A percentile compares a stretch with the other conserved stretches of the same genome.
These are phyloP conservation scores for Stylosanthes scabra DNA, from an alignment of 331 rosid genomes.

Conservation along the genomic window DNA sequence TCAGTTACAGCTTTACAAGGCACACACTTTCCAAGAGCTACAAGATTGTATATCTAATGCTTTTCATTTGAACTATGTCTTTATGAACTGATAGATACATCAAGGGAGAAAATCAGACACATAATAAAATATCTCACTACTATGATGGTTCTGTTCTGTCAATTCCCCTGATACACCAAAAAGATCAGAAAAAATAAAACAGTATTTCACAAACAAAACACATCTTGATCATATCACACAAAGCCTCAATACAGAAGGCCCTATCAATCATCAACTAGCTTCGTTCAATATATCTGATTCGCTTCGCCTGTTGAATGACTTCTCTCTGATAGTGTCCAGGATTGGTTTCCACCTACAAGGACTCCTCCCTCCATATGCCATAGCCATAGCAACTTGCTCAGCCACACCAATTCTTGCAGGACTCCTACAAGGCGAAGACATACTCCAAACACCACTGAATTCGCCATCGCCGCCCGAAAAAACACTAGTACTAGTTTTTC, in stretches of 20 bases:
- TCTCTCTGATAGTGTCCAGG: conserved; percentile 82
- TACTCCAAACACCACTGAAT: conserved; percentile 35
- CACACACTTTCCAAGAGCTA: conserved; percentile 3
- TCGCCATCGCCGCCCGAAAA: conserved; percentile 23
- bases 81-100: conserved; percentile 28
- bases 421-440: conserved; percentile 50
- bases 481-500: neutral
- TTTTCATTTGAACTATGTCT: conserved; percentile 23
- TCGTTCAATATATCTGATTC: conserved; percentile 63
- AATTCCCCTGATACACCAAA: conserved; percentile 6
- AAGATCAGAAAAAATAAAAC: conserved; percentile 11
- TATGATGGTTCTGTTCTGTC: neutral
- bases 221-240: conserved; percentile 33
- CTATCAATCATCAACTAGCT: conserved; percentile 28
- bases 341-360: conserved; percentile 68
- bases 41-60: neutral
- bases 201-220: conserved; percentile 18
- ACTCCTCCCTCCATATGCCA: conserved; percentile 47
- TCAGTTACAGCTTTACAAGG: conserved; percentile 1
- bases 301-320: conserved; percentile 52
- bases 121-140: neutral
- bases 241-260: conserved; percentile 27
- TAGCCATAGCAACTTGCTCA: conserved; percentile 26
- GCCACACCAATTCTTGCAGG: conserved; percentile 48
- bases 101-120: conserved; percentile 11